These are phyloP conservation scores for Kluyveromyces lactis DNA, from an alignment of 805 yeast species.

Conservation along the genomic window DNA sequence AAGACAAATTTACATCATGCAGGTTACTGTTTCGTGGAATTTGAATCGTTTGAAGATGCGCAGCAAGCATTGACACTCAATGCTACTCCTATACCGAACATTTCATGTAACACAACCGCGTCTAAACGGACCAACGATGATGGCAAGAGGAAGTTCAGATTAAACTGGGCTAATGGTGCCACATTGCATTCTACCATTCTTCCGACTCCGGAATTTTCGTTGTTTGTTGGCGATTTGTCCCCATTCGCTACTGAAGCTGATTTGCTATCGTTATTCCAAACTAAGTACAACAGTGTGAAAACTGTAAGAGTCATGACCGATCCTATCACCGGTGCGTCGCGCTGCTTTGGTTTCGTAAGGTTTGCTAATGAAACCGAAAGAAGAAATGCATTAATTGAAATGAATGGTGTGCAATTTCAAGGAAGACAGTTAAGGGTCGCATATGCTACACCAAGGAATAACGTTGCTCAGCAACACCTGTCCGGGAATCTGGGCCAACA, in stretches of 20 bases:
- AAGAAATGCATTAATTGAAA: slow-evolving; percentile 56
- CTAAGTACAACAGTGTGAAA: slow-evolving; percentile 55
- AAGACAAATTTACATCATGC: slow-evolving; percentile 34
- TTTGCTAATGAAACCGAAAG: slow-evolving; percentile 65
- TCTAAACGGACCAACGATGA: slow-evolving; percentile 24
- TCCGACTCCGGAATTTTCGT: slow-evolving; percentile 65
- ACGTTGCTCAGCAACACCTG: slow-evolving; percentile 15
- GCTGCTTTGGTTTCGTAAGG: slow-evolving; percentile 77
- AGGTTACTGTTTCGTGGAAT: slow-evolving; percentile 77
- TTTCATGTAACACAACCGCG: slow-evolving; percentile 16
- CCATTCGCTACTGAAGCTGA: slow-evolving; percentile 79
- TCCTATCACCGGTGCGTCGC: slow-evolving; percentile 66
- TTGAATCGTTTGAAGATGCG: slow-evolving; percentile 60
- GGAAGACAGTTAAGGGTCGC: slow-evolving; percentile 74
- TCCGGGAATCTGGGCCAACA: slow-evolving; percentile 2
- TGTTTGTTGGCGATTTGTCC: slow-evolving; percentile 77
- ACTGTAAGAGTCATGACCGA: slow-evolving; percentile 84
- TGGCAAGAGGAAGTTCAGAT: slow-evolving; percentile 53
- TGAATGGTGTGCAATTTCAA: slow-evolving; percentile 76
- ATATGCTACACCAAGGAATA: slow-evolving; percentile 64
- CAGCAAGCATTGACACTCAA: slow-evolving; percentile 58
- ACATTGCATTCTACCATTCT: slow-evolving; percentile 63
- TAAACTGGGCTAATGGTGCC: slow-evolving; percentile 83
- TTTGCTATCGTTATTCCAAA: slow-evolving; percentile 61
- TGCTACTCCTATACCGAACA: slow-evolving; percentile 56